phyloP scores from a whole-genome alignment of 352 stramenopile species.

The Vaucheria bursata region DNA sequence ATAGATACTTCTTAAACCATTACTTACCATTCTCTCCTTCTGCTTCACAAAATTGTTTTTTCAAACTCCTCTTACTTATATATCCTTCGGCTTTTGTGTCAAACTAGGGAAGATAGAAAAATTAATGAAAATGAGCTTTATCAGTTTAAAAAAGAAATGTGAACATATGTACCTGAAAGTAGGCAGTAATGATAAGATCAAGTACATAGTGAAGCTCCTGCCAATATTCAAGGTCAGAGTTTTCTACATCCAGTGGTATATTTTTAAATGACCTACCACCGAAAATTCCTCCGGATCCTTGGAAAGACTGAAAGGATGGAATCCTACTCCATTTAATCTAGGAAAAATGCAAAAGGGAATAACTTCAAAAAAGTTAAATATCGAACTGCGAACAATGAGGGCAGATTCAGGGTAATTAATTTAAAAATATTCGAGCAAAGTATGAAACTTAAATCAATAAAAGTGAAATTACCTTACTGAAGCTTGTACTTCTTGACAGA shows the following conservation, averaged over 20 bases:
- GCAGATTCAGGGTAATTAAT: too few species aligned
- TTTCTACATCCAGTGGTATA: not conserved
- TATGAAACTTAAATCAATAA: too few species aligned
- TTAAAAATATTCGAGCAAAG: too few species aligned
- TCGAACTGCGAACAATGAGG: too few species aligned
- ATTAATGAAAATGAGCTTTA: not conserved
- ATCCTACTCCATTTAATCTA: not conserved
- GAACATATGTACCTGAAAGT: slow-evolving; percentile 28
- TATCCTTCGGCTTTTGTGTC: not conserved
- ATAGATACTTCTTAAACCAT: too few species aligned
- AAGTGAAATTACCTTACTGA: too few species aligned
- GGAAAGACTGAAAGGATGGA: not conserved
- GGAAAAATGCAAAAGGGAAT: not conserved
- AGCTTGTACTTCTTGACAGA: too few species aligned
- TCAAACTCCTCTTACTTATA: not conserved
- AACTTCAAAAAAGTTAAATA: too few species aligned
- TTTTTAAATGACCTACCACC: not conserved
- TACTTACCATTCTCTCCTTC: not conserved
- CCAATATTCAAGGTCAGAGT: not conserved
- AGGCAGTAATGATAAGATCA: slow-evolving; percentile 28
- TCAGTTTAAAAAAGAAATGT: not conserved
- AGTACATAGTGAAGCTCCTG: slow-evolving; percentile 16
- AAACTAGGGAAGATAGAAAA: too few species aligned
- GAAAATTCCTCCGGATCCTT: not conserved
- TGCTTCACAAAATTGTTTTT: not conserved